Percentiles rank a stretch among this genome's conserved stretches.
These are phyloP conservation scores for Hypoxylon sp. DNA, from an alignment of 2,329 filamentous ascomycete species.

Conservation along the genomic window DNA sequence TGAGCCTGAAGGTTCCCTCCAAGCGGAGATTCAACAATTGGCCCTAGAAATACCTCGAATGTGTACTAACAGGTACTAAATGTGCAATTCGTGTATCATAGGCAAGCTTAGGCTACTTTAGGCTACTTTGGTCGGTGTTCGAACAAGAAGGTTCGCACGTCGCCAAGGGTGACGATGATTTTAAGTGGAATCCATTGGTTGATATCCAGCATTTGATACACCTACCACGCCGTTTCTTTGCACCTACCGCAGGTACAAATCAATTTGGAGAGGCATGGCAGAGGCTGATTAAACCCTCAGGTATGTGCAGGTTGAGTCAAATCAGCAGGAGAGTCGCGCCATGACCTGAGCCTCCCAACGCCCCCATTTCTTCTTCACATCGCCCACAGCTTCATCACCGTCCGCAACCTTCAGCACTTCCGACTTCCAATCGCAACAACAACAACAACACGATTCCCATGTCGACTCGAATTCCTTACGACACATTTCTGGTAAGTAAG, in stretches of 20 bases:
- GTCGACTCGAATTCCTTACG: neutral
- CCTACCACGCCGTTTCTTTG: neutral
- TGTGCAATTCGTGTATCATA: neutral
- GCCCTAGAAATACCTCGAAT: no score
- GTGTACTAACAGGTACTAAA: neutral
- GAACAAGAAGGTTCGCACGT: slow-evolving; percentile 4
- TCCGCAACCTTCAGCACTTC: neutral
- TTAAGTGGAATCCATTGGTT: neutral
- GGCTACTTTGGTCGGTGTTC: neutral
- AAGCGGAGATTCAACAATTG: no score
- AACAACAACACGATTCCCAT: neutral
- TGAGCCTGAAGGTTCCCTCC: neutral
- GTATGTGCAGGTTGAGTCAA: neutral
- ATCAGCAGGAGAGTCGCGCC: neutral
- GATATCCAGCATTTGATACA: neutral
- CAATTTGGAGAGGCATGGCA: neutral
- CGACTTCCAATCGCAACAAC: neutral
- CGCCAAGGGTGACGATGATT: slow-evolving; percentile 15
- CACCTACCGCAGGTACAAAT: neutral
- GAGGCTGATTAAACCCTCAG: neutral
- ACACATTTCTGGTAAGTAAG: neutral
- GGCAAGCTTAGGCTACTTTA: neutral
- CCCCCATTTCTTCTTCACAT: neutral
- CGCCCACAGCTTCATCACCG: neutral
- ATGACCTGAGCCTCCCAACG: neutral